Evolutionary conservation across 2,329 filamentous ascomycete genomes (phyloP).

Genomic region (Arthrinium puccinioides): DNA sequence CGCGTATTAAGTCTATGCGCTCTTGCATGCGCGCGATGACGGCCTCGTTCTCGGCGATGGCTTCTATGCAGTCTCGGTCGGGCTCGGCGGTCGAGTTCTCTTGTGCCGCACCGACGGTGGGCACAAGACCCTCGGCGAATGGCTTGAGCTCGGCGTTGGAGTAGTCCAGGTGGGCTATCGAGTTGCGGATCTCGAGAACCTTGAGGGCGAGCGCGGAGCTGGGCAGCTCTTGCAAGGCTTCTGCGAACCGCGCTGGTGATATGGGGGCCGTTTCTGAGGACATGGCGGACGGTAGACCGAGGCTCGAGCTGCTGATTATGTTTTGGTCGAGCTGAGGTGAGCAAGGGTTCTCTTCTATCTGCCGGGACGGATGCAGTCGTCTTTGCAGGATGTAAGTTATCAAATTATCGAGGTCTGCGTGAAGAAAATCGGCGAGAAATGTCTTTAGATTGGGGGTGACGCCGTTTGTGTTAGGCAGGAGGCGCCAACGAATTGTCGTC

Average conservation of each 20-base stretch:
- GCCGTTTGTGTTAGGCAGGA: no score
- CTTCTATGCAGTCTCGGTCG: conserved; percentile 67
- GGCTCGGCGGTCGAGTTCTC: conserved; percentile 24
- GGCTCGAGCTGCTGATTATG: no score
- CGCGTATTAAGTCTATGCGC: conserved; percentile 55
- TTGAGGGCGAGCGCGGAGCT: conserved; percentile 63
- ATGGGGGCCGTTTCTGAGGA: conserved; percentile 58
- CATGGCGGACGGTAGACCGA: no score
- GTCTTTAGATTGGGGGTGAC: no score
- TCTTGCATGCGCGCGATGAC: conserved; percentile 64
- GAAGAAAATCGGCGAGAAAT: no score
- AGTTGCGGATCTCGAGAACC: conserved; percentile 68
- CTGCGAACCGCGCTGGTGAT: conserved; percentile 53
- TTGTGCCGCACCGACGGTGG: conserved; percentile 16
- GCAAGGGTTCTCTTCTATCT: no score
- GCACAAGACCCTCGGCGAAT: conserved; percentile 47
- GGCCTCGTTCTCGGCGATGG: conserved; percentile 62
- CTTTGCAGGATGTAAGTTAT: no score
- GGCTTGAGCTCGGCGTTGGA: conserved; percentile 67
- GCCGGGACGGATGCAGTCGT: no score
- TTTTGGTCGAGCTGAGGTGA: no score
- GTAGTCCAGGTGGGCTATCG: conserved; percentile 64
- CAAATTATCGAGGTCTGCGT: no score
- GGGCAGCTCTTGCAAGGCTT: conserved; percentile 60
- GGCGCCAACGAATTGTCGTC: no score